Conservation (phyloP, 352 stramenopile genomes). For the Phytophthora parvispora region DNA sequence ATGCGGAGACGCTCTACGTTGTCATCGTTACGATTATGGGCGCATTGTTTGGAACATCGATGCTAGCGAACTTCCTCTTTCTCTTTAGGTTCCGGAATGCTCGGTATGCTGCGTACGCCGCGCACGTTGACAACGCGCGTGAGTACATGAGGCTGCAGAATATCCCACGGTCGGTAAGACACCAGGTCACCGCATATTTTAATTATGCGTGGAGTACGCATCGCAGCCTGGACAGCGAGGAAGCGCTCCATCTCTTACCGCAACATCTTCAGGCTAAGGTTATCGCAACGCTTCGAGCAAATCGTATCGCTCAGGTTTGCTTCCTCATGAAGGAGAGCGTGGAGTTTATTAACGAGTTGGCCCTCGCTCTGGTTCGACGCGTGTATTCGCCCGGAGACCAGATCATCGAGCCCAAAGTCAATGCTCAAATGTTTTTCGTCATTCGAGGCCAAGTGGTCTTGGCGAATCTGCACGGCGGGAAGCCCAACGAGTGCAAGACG, state of each 20-base stretch:
- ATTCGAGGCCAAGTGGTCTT: constrained; percentile 66
- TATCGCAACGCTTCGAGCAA: constrained; percentile 63
- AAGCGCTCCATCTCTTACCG: constrained; percentile 57
- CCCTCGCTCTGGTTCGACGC: constrained; percentile 49
- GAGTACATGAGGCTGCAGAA: constrained; percentile 82
- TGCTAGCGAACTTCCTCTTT: constrained; percentile 78
- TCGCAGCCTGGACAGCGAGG: constrained; percentile 67
- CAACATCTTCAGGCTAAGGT: constrained; percentile 71
- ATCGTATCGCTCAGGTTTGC: constrained; percentile 70
- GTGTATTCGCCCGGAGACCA: constrained; percentile 70
- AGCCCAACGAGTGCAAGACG: constrained; percentile 60
- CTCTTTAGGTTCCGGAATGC: constrained; percentile 73
- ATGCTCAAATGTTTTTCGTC: constrained; percentile 85
- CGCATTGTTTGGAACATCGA: constrained; percentile 57
- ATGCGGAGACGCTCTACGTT: constrained; percentile 65
- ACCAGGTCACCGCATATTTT: constrained; percentile 73
- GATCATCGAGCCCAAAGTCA: constrained; percentile 82
- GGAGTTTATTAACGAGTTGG: constrained; percentile 74
- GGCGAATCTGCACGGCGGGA: constrained; percentile 49
- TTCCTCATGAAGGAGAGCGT: constrained; percentile 78
- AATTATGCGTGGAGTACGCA: constrained; percentile 74
- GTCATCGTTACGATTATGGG: constrained; percentile 55
- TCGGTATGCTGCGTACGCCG: constrained; percentile 55
- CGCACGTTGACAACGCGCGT: constrained; percentile 75
- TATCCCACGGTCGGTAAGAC: constrained; percentile 54